Base-by-base conservation (phyloP, 306 rosid species). In the Cucurbita pepo region DNA sequence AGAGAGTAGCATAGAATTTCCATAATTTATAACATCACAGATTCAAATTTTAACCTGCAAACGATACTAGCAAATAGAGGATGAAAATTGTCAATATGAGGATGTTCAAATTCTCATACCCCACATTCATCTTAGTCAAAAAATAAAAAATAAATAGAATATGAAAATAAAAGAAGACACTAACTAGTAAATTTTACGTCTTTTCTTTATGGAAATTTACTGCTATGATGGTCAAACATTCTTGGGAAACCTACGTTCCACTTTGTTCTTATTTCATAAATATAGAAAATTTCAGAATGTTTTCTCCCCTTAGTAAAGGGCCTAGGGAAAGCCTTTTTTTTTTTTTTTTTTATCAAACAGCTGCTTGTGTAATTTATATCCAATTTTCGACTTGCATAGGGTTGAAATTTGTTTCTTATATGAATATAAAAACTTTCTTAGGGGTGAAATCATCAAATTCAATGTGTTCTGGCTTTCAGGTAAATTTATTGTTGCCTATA, bases 401-500 rank as follows among this genome's bases (percentile, higher is more conserved):
- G 34, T 7, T 15, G 47, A 71, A 77, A 51, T 50, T 30, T 30
- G 34, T 30, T 30, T 30, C 34, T 30, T 30, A 30, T 30, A 30
- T 30, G 34, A 30, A 30, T 30, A 30, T 30, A 30, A 30, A 30
- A 30, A 65, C 21, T 67, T 21, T 5, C 45, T 8, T 14, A 61
- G 45, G 67, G 34, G 10, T 15, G 47, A 71, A 77, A 51, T 54
- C 1, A 56, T 14, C 62, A 41, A 16, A 59, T 43, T 76, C 34
- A 81, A 22, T 80, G 53, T 69, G 45, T 48, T 75, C 56, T 30
- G 77, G 67, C 57, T 82, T 74, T 83, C 56, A 91, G 99, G 97
- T 73, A 94, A 94, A 79, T 83, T 91, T 80, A 59, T 86, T 71
- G 86, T 94, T 85, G 99, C 96, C 41, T 94, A 79, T 75, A 81